These are phyloP conservation scores for Acanthamoeba sp. DNA, from an alignment of 208 protist species.

Conservation along the genomic window DNA sequence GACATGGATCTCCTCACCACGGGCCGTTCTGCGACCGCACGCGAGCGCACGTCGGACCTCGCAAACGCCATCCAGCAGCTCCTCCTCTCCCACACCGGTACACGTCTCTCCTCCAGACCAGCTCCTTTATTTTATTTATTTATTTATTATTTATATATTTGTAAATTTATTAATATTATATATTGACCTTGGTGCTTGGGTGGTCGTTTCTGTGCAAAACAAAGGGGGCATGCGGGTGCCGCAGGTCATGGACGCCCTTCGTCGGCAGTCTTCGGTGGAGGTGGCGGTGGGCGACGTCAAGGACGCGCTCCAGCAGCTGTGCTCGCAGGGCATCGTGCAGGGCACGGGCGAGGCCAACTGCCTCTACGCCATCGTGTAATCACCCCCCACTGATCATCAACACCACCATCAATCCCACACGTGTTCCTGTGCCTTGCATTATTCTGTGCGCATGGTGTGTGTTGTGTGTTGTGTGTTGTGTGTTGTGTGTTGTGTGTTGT, in stretches of 20 bases:
- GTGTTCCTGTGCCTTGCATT: too few species aligned
- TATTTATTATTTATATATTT: too few species aligned
- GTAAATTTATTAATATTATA: too few species aligned
- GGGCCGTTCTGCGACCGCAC: neutral
- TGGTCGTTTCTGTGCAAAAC: neutral
- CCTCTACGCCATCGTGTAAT: neutral
- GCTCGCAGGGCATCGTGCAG: neutral
- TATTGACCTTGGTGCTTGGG: too few species aligned
- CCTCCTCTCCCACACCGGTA: neutral
- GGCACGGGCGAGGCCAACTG: neutral
- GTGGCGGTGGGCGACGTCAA: neutral
- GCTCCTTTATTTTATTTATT: too few species aligned
- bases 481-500: too few species aligned
- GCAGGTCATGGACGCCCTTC: slow-evolving; percentile 6
- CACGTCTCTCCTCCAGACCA: too few species aligned
- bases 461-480: too few species aligned
- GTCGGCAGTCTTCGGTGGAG: neutral
- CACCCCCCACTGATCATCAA: too few species aligned
- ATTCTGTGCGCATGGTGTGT: too few species aligned
- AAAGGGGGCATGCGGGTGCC: neutral
- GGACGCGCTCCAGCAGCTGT: slow-evolving; percentile 12
- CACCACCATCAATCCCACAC: too few species aligned
- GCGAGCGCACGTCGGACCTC: slow-evolving; percentile 16
- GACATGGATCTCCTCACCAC: slow-evolving; percentile 87
- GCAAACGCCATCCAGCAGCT: slow-evolving; percentile 46